Evolutionary conservation across 495 filamentous ascomycete genomes (phyloP), one percentile per base, ranked within the genome.

Genomic region (Filosporella fistucella): DNA sequence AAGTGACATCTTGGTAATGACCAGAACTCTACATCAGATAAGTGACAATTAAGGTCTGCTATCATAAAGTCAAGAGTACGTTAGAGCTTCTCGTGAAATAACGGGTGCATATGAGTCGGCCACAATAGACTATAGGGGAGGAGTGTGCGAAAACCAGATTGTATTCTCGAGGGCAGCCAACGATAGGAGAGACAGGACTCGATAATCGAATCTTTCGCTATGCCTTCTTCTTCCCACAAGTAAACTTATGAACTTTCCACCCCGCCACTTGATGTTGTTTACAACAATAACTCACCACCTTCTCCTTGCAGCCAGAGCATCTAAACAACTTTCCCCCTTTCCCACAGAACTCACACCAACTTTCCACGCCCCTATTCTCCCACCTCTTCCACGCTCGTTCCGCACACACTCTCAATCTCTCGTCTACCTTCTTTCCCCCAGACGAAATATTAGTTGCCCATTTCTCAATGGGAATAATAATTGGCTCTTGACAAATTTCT

Each of bases 331-430:
- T 23, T 7, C n/a, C 40, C 13, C 21, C 21, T 7, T 18, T 18
- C 5, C 40, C 40, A 30, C 40, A 42, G 25, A 14, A 42, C 3
- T 29, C 40, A 16, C 40, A 42, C 40, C 40, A 42, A 17, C 40
- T 25, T 26, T 42, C 40, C 12, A 14, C 16, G 1, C 16, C 40
- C n/a, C 40, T 29, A 6, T 42, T 42, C 24, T 42, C 3, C 40
- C 40, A 42, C 20, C 40, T 10, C 7, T 42, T 17, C 40, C 40
- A 42, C 14, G 12, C 40, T 14, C 40, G 3, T n/a, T 18, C 14
- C 9, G 40, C 40, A 12, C 40, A 42, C 4, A n/a, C 12, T 6
- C 32, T 13, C 32, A 35, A 5, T n/a, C 32, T 35, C 4, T 3
- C 18, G 5, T 4, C 32, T n/a, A n/a, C n/a, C n/a, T 35, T 35